Base-by-base conservation (phyloP, 2,329 filamentous ascomycete species). In the Diplodia corticola region DNA sequence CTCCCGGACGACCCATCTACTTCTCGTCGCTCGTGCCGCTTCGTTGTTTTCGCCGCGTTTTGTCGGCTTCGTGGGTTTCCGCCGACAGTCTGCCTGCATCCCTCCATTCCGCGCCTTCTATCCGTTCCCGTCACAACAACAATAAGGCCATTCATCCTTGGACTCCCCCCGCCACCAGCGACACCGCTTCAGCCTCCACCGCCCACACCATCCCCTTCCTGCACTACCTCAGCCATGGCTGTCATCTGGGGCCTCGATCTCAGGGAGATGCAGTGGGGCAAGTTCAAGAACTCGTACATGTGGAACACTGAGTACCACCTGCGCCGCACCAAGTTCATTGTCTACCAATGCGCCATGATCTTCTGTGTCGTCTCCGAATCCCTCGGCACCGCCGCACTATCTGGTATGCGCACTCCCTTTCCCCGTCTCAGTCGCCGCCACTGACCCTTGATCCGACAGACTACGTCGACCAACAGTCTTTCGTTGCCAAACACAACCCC, bases 281-380 rank as follows among this genome's bases (percentile, higher is more conserved):
- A 86, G 71, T 87, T 87, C 80, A 83, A 82, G 68, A 80, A 75
- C 68, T 80, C 78, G n/a, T 82, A 86, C 72, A 87, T 87, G 85
- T 87, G 84, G 76, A 84, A 83, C 69, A 81, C 76, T 35, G 76
- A 78, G 13, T 86, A 85, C 70, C 84, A 87, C 72, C 74, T 85
- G 3, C 82, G 85, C 50, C 79, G 83, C 22, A 84, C 83, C 9
- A 87, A 86, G 70, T 86, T 88, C 79, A 81, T 86, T 68, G 80
- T 87, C 65, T 88, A 88, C 71, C 85, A 87, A 72, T 76, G 82
- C 65, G 85, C 85, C 68, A 84, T 87, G 83, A 85, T 87, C 59
- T 78, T 83, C 68, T 85, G 83, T 69, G 83, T 86, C 15, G 80
- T 84, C 28, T 85, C 83, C 2, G 85, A 87, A 70, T 84, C 83